phyloP scores from a whole-genome alignment of 1,284 basidiomycete genomes.

The Nidula niveotomentosa region DNA sequence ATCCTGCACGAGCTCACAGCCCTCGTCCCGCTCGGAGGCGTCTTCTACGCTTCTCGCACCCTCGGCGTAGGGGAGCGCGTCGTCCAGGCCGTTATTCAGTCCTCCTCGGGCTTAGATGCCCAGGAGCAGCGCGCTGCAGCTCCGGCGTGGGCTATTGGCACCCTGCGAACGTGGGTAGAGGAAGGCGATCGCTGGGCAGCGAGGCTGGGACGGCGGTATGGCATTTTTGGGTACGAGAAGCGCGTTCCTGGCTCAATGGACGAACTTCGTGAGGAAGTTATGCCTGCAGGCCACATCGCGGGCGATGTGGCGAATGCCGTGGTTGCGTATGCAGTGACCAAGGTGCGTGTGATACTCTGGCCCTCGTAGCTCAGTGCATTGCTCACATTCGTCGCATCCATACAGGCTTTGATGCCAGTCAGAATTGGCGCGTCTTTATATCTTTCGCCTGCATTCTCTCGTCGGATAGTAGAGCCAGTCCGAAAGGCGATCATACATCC shows the following conservation, averaged over 20 bases:
- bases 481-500: constrained; percentile 24
- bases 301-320: constrained; percentile 79
- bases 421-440: constrained; percentile 78
- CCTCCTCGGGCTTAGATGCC: background rate
- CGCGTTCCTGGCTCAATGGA: constrained; percentile 24
- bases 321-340: constrained; percentile 83
- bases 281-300: constrained; percentile 37
- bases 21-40: constrained; percentile 69
- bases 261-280: constrained; percentile 18
- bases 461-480: constrained; percentile 60
- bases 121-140: background rate
- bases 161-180: constrained; percentile 58
- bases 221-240: constrained; percentile 80
- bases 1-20: constrained; percentile 90
- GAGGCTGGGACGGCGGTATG: constrained; percentile 76
- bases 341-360: constrained; percentile 46
- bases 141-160: constrained; percentile 34
- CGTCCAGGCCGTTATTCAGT: constrained; percentile 38
- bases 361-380: no score
- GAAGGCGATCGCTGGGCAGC: constrained; percentile 77
- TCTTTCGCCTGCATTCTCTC: constrained; percentile 74
- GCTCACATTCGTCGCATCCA: no score
- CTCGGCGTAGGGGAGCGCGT: constrained; percentile 74
- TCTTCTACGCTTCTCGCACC: constrained; percentile 74
- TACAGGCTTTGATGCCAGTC: constrained; percentile 74